phyloP scores from a whole-genome alignment of 83 land plant species.

The Larix sibirica region DNA sequence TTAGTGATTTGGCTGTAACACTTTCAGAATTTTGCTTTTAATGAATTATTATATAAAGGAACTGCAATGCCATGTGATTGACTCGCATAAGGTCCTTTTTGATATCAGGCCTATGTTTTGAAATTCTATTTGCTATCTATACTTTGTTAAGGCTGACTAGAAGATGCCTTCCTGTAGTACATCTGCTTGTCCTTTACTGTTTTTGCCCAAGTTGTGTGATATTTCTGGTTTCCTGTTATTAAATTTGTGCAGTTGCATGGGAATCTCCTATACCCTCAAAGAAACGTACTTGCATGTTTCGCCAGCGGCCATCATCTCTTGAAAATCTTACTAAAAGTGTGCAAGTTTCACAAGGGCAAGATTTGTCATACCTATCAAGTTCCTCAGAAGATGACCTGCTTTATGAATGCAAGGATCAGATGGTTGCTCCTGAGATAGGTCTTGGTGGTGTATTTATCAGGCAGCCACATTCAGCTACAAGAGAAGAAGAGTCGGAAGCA shows the following conservation, averaged over 20 bases:
- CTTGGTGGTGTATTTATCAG: constrained; percentile 79
- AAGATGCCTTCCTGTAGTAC: neutral
- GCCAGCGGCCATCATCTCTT: constrained; percentile 42
- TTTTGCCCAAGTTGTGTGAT: neutral
- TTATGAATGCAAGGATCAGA: constrained; percentile 44
- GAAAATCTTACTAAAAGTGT: constrained; percentile 19
- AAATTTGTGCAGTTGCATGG: constrained; percentile 50
- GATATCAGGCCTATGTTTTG: neutral
- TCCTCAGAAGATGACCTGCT: constrained; percentile 63
- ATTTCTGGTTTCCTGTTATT: neutral
- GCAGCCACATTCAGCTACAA: constrained; percentile 35
- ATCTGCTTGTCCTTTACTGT: neutral
- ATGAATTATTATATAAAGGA: neutral
- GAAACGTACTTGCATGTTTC: constrained; percentile 42
- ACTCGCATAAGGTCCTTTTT: neutral
- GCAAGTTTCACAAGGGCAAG: constrained; percentile 46
- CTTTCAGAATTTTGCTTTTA: neutral
- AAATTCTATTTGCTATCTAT: neutral
- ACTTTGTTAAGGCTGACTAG: neutral
- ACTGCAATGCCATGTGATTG: neutral
- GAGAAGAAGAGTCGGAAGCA: constrained; percentile 83
- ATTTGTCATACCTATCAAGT: constrained; percentile 43
- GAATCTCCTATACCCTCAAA: constrained; percentile 66
- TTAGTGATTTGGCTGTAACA: neutral
- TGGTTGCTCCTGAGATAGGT: constrained; percentile 76